Evolutionary conservation across 2,329 filamentous ascomycete species (phyloP).

Genomic region (Neonectria hederae): DNA sequence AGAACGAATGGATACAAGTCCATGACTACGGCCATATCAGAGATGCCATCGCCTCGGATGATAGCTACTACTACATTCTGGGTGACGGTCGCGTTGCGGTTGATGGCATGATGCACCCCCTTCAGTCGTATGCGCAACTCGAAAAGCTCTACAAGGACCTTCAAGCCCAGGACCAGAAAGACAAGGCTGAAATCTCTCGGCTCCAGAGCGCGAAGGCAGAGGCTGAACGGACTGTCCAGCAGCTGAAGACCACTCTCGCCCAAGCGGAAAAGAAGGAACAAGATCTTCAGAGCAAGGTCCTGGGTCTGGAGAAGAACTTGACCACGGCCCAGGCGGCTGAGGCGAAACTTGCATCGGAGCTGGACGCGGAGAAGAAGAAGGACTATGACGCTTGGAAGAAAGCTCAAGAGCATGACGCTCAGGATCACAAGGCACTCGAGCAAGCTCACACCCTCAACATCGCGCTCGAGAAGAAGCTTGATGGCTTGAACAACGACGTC

Average conservation of each 20-base stretch:
- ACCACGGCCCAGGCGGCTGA: slow-evolving; percentile 2
- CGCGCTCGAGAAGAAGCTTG: slow-evolving; percentile 10
- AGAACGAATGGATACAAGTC: slow-evolving; percentile 1
- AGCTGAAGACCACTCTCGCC: neutral
- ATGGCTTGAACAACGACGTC: slow-evolving; percentile 6
- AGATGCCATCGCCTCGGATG: slow-evolving; percentile 11
- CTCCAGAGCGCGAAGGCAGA: neutral
- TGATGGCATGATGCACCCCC: slow-evolving; percentile 11
- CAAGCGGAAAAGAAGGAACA: neutral
- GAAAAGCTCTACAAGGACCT: slow-evolving; percentile 12
- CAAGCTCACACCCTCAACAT: slow-evolving; percentile 2
- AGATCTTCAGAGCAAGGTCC: slow-evolving; percentile 1
- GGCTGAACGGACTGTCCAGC: slow-evolving; percentile 1
- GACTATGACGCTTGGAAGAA: slow-evolving; percentile 19
- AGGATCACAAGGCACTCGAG: slow-evolving; percentile 17
- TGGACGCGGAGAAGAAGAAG: slow-evolving; percentile 16
- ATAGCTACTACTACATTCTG: slow-evolving; percentile 18
- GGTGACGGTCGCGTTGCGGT: slow-evolving; percentile 6
- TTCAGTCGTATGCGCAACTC: slow-evolving; percentile 12
- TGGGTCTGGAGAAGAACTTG: neutral
- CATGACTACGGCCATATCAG: slow-evolving; percentile 8
- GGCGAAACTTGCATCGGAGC: slow-evolving; percentile 1
- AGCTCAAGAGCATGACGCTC: slow-evolving; percentile 4
- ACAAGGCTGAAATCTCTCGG: slow-evolving; percentile 3
- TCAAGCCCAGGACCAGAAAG: neutral